Evolutionary conservation across 768 basidiomycete genomes (phyloP).

Genomic region (Trametes elegans): DNA sequence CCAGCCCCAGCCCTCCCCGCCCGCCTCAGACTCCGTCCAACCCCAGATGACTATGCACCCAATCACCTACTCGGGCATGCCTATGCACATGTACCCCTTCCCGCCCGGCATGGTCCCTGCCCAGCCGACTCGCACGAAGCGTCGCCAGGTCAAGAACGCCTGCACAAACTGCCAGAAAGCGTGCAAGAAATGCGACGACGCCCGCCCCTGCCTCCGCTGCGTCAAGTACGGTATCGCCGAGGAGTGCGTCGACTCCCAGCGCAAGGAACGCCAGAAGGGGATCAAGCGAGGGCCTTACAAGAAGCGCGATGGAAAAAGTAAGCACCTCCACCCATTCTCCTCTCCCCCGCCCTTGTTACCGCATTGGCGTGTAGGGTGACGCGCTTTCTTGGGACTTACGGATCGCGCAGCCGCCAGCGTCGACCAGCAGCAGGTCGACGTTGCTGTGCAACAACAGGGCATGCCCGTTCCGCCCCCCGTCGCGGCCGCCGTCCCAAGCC

Average conservation of each 20-base stretch:
- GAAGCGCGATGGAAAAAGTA: conserved; percentile 92
- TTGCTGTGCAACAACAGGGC: conserved; percentile 39
- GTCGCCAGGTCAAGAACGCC: conserved; percentile 87
- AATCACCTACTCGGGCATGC: conserved; percentile 49
- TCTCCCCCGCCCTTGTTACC: conserved; percentile 14
- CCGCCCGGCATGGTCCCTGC: conserved; percentile 44
- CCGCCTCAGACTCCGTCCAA: conserved; percentile 34
- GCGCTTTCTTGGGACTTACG: conserved; percentile 14
- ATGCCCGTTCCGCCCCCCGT: conserved; percentile 42
- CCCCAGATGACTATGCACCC: conserved; percentile 53
- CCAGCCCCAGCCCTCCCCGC: conserved; percentile 17
- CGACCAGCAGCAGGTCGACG: conserved; percentile 40
- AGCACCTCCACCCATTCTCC: conserved; percentile 33
- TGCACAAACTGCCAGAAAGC: conserved; percentile 90
- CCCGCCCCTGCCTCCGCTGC: conserved; percentile 89
- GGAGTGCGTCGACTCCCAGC: conserved; percentile 85
- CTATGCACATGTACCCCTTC: conserved; percentile 73
- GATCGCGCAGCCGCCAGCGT: conserved; percentile 58
- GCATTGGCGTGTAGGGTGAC: conserved; percentile 22
- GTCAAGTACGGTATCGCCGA: conserved; percentile 87
- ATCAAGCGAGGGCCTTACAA: conserved; percentile 89
- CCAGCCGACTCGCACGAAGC: conserved; percentile 65
- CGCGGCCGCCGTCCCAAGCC: conserved; percentile 36
- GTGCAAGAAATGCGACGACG: conserved; percentile 91
- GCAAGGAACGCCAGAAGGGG: conserved; percentile 90